A percentile compares a stretch with the other conserved stretches of the same genome.
Evolutionary conservation across 2,329 filamentous ascomycete species (phyloP).

Genomic region (Laburnicola sp.): DNA sequence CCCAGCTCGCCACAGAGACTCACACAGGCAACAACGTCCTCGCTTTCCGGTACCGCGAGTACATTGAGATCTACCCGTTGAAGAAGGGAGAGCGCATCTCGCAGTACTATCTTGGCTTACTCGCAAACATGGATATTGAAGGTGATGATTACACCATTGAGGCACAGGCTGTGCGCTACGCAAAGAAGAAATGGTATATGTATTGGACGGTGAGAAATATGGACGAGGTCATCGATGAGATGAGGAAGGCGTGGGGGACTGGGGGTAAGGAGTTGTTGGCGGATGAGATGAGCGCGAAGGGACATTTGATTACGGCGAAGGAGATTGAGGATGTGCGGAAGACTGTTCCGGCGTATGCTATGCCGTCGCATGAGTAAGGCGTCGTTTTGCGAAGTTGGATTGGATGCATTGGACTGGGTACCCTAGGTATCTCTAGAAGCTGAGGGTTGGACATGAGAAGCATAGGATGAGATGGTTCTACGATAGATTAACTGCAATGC

Average conservation of each 20-base stretch:
- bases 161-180: conserved; percentile 1
- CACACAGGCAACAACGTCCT: not conserved
- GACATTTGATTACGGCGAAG: not conserved
- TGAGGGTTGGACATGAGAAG: no score
- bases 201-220: not conserved
- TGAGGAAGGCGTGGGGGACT: not conserved
- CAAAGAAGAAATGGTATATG: conserved; percentile 1
- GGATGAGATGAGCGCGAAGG: not conserved
- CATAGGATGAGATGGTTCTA: no score
- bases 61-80: not conserved
- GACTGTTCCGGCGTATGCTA: no score
- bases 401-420: no score
- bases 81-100: not conserved
- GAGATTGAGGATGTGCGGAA: not conserved
- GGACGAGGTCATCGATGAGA: not conserved
- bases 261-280: no score
- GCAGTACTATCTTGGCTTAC: not conserved
- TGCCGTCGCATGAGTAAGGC: no score
- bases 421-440: no score
- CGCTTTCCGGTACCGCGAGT: conserved; percentile 1
- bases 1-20: not conserved
- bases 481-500: no score
- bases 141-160: not conserved
- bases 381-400: no score
- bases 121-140: not conserved